phyloP scores from a whole-genome alignment of 1,284 basidiomycete genomes.

The Leccinum insigne region DNA sequence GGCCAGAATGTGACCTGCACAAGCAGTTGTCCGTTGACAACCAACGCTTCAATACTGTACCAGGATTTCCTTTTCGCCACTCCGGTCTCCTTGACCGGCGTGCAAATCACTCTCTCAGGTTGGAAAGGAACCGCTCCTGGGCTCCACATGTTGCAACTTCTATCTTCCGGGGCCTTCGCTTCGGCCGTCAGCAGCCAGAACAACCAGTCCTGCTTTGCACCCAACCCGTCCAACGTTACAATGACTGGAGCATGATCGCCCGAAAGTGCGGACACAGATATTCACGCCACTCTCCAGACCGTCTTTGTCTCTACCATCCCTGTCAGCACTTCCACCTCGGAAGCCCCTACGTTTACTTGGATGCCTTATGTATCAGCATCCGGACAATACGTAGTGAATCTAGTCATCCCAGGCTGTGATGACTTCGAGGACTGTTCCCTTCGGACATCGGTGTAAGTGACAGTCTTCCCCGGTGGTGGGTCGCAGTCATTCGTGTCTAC shows the following conservation, averaged over 20 bases:
- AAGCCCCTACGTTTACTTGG: conserved; percentile 83
- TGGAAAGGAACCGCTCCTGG: conserved; percentile 83
- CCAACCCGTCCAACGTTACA: conserved; percentile 62
- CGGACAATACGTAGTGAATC: conserved; percentile 83
- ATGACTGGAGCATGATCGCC: conserved; percentile 71
- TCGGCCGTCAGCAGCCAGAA: conserved; percentile 67
- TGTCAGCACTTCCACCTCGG: conserved; percentile 59
- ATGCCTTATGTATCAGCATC: conserved; percentile 87
- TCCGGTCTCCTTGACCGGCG: conserved; percentile 71
- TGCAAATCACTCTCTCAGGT: conserved; percentile 77
- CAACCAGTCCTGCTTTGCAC: conserved; percentile 72
- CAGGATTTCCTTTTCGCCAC: conserved; percentile 85
- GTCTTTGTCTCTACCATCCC: conserved; percentile 72
- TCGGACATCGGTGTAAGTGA: conserved; percentile 83
- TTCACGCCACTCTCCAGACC: conserved; percentile 77
- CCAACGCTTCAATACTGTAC: conserved; percentile 72
- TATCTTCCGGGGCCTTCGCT: conserved; percentile 89
- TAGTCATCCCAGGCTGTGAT: conserved; percentile 87
- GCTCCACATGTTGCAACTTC: conserved; percentile 85
- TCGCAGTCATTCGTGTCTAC: conserved; percentile 64
- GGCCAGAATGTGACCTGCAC: conserved; percentile 74
- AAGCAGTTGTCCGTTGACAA: conserved; percentile 72
- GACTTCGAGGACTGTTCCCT: conserved; percentile 77
- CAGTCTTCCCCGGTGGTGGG: conserved; percentile 76
- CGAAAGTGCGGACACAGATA: conserved; percentile 63